Evolutionary conservation across 1,139 yeast species (phyloP).

Genomic region (Diutina pseudorugosa): DNA sequence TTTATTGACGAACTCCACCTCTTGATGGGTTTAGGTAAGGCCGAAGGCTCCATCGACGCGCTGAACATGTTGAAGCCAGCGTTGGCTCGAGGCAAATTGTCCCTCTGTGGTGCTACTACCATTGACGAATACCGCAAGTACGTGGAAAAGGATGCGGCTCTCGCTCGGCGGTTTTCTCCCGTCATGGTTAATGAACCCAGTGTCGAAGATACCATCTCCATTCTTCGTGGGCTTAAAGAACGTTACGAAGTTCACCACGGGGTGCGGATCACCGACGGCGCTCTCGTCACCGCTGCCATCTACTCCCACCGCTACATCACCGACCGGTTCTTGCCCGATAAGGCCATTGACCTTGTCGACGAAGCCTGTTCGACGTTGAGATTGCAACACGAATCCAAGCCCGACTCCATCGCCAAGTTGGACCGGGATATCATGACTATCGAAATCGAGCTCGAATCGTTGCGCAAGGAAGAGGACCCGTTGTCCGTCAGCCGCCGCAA

Average conservation of each 20-base stretch:
- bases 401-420: constrained; percentile 82
- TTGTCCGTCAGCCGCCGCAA: constrained; percentile 63
- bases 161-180: constrained; percentile 86
- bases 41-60: constrained; percentile 95
- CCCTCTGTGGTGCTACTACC: constrained; percentile 95
- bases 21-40: constrained; percentile 83
- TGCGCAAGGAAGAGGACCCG: constrained; percentile 84
- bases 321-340: constrained; percentile 86
- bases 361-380: constrained; percentile 95
- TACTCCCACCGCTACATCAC: constrained; percentile 85
- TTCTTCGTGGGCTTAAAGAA: constrained; percentile 86
- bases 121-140: constrained; percentile 77
- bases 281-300: constrained; percentile 87
- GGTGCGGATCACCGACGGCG: constrained; percentile 88
- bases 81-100: constrained; percentile 82
- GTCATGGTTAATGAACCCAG: constrained; percentile 83
- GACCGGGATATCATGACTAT: constrained; percentile 90
- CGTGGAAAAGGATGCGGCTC: constrained; percentile 85
- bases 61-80: constrained; percentile 89
- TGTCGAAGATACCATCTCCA: constrained; percentile 84
- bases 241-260: constrained; percentile 96
- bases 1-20: constrained; percentile 92
- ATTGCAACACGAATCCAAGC: constrained; percentile 92
- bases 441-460: constrained; percentile 86
- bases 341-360: constrained; percentile 91